Percentiles rank a stretch among this genome's conserved stretches.
Evolutionary conservation across 768 basidiomycete genomes (phyloP).

Genomic region (Amanita polypyramis): DNA sequence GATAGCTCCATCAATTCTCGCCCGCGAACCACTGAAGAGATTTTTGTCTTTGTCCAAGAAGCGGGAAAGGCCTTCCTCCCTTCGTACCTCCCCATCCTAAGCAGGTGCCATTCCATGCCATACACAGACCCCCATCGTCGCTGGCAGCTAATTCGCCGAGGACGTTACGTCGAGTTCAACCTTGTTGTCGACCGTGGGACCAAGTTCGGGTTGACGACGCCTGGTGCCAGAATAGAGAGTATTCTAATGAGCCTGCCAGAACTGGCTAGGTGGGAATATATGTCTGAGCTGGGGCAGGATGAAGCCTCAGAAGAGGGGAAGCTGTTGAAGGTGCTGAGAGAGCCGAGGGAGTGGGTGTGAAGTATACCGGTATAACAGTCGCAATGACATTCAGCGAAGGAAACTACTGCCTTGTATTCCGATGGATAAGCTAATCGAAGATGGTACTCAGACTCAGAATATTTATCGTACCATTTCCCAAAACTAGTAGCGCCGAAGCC

Average conservation of each 20-base stretch:
- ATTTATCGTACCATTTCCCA: too few species aligned
- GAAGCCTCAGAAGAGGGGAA: slow-evolving; percentile 57
- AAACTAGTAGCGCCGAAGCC: slow-evolving; percentile 50
- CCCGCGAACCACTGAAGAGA: slow-evolving; percentile 50
- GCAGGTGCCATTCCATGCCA: slow-evolving; percentile 41
- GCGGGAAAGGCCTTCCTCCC: slow-evolving; percentile 79
- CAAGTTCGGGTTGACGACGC: slow-evolving; percentile 77
- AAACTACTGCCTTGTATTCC: too few species aligned
- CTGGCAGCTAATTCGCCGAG: slow-evolving; percentile 89
- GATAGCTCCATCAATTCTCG: slow-evolving; percentile 21
- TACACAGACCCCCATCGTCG: slow-evolving; percentile 61
- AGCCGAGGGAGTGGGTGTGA: slow-evolving; percentile 51
- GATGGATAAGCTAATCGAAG: too few species aligned
- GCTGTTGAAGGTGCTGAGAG: slow-evolving; percentile 48
- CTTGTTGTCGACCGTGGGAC: slow-evolving; percentile 81
- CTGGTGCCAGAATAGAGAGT: slow-evolving; percentile 81
- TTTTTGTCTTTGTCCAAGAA: slow-evolving; percentile 66
- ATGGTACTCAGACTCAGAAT: too few species aligned
- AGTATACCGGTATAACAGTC: too few species aligned
- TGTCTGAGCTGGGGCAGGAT: slow-evolving; percentile 55
- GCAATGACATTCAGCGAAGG: too few species aligned
- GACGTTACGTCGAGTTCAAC: slow-evolving; percentile 94
- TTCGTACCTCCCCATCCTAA: slow-evolving; percentile 83
- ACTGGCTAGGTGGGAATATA: slow-evolving; percentile 86
- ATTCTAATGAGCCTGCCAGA: slow-evolving; percentile 87